phyloP scores from a whole-genome alignment of 768 basidiomycete genomes.

The Lyophyllum atratum region DNA sequence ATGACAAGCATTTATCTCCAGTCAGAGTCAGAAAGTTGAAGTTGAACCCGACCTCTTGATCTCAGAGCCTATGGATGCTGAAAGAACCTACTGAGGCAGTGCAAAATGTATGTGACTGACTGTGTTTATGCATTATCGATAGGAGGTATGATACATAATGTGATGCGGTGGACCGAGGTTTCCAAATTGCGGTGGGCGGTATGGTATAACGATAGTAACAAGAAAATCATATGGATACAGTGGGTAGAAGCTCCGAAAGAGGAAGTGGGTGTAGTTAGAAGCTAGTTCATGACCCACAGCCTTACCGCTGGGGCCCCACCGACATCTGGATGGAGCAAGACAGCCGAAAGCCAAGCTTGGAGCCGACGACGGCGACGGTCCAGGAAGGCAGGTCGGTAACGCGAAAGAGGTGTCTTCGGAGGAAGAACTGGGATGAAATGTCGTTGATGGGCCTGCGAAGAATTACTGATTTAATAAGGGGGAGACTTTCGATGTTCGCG shows the following conservation, averaged over 20 bases:
- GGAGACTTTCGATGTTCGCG: not conserved
- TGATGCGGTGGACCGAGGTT: too few relatives aligned
- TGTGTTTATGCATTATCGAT: too few relatives aligned
- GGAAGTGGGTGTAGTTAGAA: too few relatives aligned
- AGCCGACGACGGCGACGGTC: constrained; percentile 60
- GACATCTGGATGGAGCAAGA: constrained; percentile 71
- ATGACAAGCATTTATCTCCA: not conserved
- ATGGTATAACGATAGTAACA: not conserved
- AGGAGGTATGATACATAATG: too few relatives aligned
- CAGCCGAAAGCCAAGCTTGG: constrained; percentile 65
- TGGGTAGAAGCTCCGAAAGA: too few relatives aligned
- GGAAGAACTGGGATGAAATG: constrained; percentile 61
- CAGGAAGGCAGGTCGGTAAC: constrained; percentile 68
- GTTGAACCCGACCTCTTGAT: too few relatives aligned
- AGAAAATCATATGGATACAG: not conserved
- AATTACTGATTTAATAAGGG: not conserved
- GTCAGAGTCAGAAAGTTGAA: too few relatives aligned
- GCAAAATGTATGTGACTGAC: too few relatives aligned
- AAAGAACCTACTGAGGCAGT: too few relatives aligned
- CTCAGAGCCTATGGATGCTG: too few relatives aligned
- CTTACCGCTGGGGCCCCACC: constrained; percentile 62
- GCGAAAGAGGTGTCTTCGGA: constrained; percentile 67
- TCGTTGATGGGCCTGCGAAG: constrained; percentile 30
- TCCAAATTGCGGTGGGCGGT: too few relatives aligned
- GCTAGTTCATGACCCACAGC: constrained; percentile 56